Evolutionary conservation across 78 protist genomes (phyloP).

Genomic region (Salpingoeca rosetta): DNA sequence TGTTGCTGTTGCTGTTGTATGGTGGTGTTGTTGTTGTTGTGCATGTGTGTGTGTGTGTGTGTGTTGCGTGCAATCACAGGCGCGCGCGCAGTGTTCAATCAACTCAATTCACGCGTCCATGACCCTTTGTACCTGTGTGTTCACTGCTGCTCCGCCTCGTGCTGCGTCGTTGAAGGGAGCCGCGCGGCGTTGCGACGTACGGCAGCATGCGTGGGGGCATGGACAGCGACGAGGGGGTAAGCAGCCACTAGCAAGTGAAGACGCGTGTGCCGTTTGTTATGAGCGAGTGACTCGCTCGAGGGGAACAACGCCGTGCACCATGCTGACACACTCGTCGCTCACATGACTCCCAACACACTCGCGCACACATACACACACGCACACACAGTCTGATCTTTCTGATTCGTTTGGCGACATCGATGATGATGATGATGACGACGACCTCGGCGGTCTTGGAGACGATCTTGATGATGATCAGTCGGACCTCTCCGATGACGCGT

Average conservation of each 20-base stretch:
- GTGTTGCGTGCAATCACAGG: not conserved
- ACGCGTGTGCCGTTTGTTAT: not conserved
- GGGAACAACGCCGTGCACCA: no score
- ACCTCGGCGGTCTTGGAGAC: not conserved
- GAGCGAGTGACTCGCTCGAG: no score
- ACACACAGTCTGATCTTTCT: not conserved
- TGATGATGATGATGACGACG: not conserved
- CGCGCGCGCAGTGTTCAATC: not conserved
- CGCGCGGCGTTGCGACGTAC: not conserved
- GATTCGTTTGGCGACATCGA: not conserved
- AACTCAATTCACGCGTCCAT: not conserved
- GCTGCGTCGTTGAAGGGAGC: not conserved
- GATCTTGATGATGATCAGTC: constrained; percentile 22
- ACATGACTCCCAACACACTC: no score
- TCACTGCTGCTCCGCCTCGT: not conserved
- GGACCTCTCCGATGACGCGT: no score
- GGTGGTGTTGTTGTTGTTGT: not conserved
- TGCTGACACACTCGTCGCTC: no score
- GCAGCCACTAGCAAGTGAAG: not conserved
- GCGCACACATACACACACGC: not conserved
- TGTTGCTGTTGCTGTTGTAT: no score
- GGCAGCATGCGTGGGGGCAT: not conserved
- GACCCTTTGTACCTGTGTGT: not conserved
- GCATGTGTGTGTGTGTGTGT: not conserved
- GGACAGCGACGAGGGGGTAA: not conserved